Base-by-base conservation (phyloP, 192 early-diverging fungal genomes). In the Gaertneriomyces semiglobifer region DNA sequence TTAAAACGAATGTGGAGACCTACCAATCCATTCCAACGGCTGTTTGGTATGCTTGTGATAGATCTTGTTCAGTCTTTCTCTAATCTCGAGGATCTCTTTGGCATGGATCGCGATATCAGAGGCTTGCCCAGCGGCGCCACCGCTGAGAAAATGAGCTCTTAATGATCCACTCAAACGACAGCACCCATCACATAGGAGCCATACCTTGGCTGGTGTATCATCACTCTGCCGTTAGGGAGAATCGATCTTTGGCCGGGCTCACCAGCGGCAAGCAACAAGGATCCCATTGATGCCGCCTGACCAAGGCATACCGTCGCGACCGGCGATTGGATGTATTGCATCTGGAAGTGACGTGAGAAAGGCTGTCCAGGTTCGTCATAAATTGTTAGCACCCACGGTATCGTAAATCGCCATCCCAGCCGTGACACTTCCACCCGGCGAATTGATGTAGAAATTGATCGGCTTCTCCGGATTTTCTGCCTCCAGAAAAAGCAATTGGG, bases 211-310 rank as follows among this genome's bases (percentile, higher is more conserved):
- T 99, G 96, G 72, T 99, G 96, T 52, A 99, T 89, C 96, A 97
- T 99, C 20, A 99, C 88, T 3, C 88, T 83, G 6, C 94, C 88
- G 72, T 99, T 90, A 8, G 95, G 95, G 14, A 99, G 74, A 19
- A 93, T 80, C 50, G 86, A 90, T 40, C 96, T 74, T 53, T 92
- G 89, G 16, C 94, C 96, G 11, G 88, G 86, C 42, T 92, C 87
- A 9, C 96, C 94, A 12, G 94, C 93, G 5, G 92, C 81, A 55
- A 99, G 72, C 10, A 99, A 80, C 54, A 99, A 79, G 51, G 95
- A 97, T 7, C 92, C 96, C 96, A 99, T 99, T 0, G 93, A 95
- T 65, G 93, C 96, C 4, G 96, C 95, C 77, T 99, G 96, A 18
- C 96, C 96, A 54, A 91, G 91, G 74, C 96, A 99, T 43, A 97